These are phyloP conservation scores for Diplocarpon mali DNA, from an alignment of 2,329 filamentous ascomycete species.

Conservation along the genomic window DNA sequence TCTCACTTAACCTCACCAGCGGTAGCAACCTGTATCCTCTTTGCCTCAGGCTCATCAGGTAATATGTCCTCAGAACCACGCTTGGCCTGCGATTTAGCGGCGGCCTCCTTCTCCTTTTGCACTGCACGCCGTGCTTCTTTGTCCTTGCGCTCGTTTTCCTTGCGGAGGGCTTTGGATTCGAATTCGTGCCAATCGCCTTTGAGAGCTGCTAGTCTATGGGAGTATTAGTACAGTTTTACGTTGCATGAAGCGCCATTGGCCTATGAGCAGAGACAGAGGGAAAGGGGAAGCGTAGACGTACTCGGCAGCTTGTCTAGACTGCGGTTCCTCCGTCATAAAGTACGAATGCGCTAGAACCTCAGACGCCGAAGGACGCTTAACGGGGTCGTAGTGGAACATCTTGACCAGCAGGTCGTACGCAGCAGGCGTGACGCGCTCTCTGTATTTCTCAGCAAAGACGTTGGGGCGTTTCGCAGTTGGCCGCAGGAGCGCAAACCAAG, in stretches of 20 bases:
- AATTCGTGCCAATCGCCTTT: slow-evolving; percentile 98
- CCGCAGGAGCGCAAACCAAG: slow-evolving; percentile 89
- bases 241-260: background rate
- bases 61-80: slow-evolving; percentile 17
- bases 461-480: slow-evolving; percentile 63
- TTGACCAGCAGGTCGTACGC: slow-evolving; percentile 72
- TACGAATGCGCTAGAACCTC: slow-evolving; percentile 81
- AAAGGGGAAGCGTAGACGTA: slow-evolving; percentile 36
- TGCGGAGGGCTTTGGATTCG: slow-evolving; percentile 86
- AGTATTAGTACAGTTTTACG: slow-evolving; percentile 19
- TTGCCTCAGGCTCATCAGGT: slow-evolving; percentile 20
- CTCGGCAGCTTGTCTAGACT: slow-evolving; percentile 68
- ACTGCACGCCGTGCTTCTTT: slow-evolving; percentile 26
- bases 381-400: slow-evolving; percentile 87
- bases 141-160: slow-evolving; percentile 68
- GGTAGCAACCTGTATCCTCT: slow-evolving; percentile 20
- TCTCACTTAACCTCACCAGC: slow-evolving; percentile 8
- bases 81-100: slow-evolving; percentile 23
- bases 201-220: slow-evolving; percentile 53
- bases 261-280: background rate
- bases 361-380: slow-evolving; percentile 69
- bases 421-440: slow-evolving; percentile 61
- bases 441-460: slow-evolving; percentile 75
- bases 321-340: slow-evolving; percentile 73
- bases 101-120: slow-evolving; percentile 20